Evolutionary conservation across 345 rosid genomes (phyloP).

Genomic region (Aethionema arabicum): DNA sequence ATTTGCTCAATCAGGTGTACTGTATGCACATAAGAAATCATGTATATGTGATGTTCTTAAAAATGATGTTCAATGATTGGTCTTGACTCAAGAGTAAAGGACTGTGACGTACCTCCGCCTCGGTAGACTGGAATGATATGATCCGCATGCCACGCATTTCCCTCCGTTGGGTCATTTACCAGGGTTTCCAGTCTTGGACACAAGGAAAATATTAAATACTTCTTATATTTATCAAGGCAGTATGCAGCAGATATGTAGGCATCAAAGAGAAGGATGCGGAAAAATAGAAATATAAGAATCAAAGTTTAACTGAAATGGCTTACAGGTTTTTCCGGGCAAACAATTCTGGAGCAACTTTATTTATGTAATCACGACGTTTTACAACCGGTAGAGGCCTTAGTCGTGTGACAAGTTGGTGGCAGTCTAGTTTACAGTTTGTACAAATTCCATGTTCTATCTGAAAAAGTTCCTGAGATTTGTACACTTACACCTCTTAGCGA

Average conservation of each 20-base stretch:
- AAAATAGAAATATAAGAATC: conserved; percentile 1
- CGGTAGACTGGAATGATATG: conserved; percentile 84
- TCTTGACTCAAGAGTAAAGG: conserved; percentile 5
- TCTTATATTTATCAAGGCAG: too few species aligned
- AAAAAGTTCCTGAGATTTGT: conserved; percentile 74
- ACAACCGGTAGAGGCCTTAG: conserved; percentile 68
- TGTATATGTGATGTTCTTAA: not conserved
- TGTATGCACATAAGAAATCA: conserved; percentile 1
- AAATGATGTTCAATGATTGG: conserved; percentile 3
- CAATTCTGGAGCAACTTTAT: conserved; percentile 66
- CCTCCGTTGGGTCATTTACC: conserved; percentile 53
- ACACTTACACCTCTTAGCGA: conserved; percentile 21
- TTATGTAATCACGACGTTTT: conserved; percentile 54
- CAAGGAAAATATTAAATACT: too few species aligned
- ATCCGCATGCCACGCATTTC: conserved; percentile 91
- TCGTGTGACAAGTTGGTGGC: conserved; percentile 75
- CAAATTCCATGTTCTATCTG: conserved; percentile 82
- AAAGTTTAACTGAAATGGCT: conserved; percentile 31
- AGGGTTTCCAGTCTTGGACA: too few species aligned
- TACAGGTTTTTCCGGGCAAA: conserved; percentile 65
- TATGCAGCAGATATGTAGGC: too few species aligned
- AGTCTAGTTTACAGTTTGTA: conserved; percentile 77
- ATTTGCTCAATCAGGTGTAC: conserved; percentile 12
- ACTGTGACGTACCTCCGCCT: conserved; percentile 71
- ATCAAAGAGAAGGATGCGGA: too few species aligned